phyloP scores from a whole-genome alignment of 2,329 filamentous ascomycete species.

The Cadophora luteo-olivacea region DNA sequence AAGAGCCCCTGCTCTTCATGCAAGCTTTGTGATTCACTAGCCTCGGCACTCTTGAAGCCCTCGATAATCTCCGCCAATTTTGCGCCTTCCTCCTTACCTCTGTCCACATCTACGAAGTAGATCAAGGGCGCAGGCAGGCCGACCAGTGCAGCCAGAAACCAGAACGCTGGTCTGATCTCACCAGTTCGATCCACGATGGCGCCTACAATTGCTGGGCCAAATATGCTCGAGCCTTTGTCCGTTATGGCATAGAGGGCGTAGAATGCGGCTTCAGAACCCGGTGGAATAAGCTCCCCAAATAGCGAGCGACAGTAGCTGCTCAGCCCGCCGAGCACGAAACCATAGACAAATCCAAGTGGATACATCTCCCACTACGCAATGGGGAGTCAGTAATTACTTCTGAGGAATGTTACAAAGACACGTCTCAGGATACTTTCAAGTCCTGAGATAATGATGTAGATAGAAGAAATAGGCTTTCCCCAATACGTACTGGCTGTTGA shows the following conservation, averaged over 20 bases:
- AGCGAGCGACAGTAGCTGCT: slow-evolving; percentile 91
- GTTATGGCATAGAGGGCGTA: slow-evolving; percentile 89
- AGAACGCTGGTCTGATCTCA: slow-evolving; percentile 86
- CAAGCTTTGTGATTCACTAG: slow-evolving; percentile 26
- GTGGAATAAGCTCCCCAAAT: slow-evolving; percentile 92
- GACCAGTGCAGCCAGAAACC: slow-evolving; percentile 87
- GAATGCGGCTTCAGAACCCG: slow-evolving; percentile 93
- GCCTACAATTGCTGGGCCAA: slow-evolving; percentile 93
- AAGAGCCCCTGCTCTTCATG: slow-evolving; percentile 27
- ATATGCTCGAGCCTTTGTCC: slow-evolving; percentile 93
- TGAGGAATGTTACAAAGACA: too few relatives aligned
- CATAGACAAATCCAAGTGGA: slow-evolving; percentile 86
- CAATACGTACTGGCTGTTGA: too few relatives aligned
- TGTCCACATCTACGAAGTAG: slow-evolving; percentile 82
- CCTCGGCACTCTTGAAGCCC: slow-evolving; percentile 50
- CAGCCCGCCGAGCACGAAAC: slow-evolving; percentile 91
- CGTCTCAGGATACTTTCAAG: too few relatives aligned
- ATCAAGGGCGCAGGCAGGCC: slow-evolving; percentile 85
- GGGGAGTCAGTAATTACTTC: too few relatives aligned
- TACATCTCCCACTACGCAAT: slow-evolving; percentile 99
- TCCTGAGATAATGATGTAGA: too few relatives aligned
- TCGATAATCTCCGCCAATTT: slow-evolving; percentile 67
- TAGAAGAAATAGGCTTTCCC: too few relatives aligned
- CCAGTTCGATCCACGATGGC: slow-evolving; percentile 86
- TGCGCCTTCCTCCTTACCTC: slow-evolving; percentile 73